Evolutionary conservation across 2,329 filamentous ascomycete genomes (phyloP).

Genomic region (Verticillium nonalfalfae): DNA sequence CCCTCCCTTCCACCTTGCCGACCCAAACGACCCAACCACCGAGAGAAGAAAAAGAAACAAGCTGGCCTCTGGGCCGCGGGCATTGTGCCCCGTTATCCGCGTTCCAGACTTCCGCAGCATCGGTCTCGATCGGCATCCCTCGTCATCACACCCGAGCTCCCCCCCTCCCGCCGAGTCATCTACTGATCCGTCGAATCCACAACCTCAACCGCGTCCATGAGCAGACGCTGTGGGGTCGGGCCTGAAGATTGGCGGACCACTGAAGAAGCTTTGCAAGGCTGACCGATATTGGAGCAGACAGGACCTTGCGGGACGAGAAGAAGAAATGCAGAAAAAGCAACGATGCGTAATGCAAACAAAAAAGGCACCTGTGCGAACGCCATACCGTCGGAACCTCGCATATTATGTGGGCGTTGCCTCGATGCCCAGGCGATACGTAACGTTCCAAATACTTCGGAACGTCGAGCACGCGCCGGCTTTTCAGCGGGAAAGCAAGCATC

Average conservation of each 20-base stretch:
- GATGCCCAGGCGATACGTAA: background rate
- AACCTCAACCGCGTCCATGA: background rate
- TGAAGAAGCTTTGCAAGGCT: background rate
- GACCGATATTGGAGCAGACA: background rate
- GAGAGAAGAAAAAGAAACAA: background rate
- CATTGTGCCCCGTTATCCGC: background rate
- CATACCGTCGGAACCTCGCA: conserved; percentile 34
- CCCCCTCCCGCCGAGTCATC: background rate
- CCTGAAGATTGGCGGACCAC: background rate
- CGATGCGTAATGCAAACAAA: conserved; percentile 2
- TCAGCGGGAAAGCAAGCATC: conserved; percentile 36
- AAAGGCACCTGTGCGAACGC: conserved; percentile 7
- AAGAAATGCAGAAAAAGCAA: background rate
- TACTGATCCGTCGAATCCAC: background rate
- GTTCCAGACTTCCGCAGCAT: background rate
- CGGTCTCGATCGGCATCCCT: background rate
- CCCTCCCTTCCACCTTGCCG: background rate
- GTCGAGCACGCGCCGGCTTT: conserved; percentile 49
- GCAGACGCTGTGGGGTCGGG: background rate
- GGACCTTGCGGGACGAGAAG: background rate
- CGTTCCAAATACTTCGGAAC: conserved; percentile 28
- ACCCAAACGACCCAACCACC: background rate
- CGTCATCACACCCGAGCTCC: background rate
- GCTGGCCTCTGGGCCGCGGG: background rate
- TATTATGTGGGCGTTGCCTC: conserved; percentile 1